A percentile compares a stretch with the other conserved stretches of the same genome.
Evolutionary conservation across 129 eudicot genomes (phyloP).

Genomic region (Flaveria robusta): DNA sequence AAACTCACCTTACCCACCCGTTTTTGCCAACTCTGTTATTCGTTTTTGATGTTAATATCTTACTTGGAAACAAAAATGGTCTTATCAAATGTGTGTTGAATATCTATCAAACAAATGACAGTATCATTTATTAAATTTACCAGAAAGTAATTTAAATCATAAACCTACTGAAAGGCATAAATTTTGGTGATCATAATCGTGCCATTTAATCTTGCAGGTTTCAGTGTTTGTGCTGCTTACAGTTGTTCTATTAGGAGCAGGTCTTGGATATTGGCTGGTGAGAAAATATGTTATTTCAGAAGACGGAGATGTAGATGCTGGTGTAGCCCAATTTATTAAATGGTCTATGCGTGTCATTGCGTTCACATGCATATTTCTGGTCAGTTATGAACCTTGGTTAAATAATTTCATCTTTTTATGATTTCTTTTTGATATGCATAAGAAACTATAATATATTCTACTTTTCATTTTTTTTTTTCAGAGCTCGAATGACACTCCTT

Average conservation of each 20-base stretch:
- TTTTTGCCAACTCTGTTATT: background rate
- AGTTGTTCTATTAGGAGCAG: slow-evolving; percentile 74
- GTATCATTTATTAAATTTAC: background rate
- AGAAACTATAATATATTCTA: background rate
- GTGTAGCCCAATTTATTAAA: slow-evolving; percentile 82
- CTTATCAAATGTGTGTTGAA: background rate
- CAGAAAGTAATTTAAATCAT: background rate
- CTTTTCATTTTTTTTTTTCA: slow-evolving; percentile 29
- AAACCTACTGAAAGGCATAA: background rate
- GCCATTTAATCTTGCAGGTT: slow-evolving; percentile 47
- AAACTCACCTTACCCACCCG: background rate
- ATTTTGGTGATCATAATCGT: background rate
- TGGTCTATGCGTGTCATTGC: slow-evolving; percentile 83
- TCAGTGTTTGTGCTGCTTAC: slow-evolving; percentile 50
- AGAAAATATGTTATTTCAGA: slow-evolving; percentile 68
- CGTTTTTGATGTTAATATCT: background rate
- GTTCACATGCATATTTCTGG: slow-evolving; percentile 70
- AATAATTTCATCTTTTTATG: background rate
- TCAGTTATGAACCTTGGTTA: slow-evolving; percentile 24
- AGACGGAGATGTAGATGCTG: slow-evolving; percentile 79
- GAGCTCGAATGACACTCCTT: slow-evolving; percentile 77
- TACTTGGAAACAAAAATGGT: background rate
- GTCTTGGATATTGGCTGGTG: slow-evolving; percentile 73
- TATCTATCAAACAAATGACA: background rate
- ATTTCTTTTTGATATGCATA: background rate